Conservation (phyloP, 441 rosid species). For the Euphorbia schlechtendalii region DNA sequence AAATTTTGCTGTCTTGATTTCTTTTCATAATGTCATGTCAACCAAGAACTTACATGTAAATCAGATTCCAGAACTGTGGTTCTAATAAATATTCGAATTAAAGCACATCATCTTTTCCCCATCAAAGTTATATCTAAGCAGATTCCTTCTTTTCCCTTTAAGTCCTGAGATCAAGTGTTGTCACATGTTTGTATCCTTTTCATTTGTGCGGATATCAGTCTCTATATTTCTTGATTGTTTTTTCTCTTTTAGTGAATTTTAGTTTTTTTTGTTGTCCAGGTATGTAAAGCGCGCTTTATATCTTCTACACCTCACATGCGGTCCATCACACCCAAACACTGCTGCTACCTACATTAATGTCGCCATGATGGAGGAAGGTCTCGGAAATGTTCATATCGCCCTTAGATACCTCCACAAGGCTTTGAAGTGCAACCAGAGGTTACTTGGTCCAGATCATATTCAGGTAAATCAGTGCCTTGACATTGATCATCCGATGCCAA, state of each 20-base stretch:
- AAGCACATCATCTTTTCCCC: neutral
- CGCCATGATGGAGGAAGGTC: slow-evolving; percentile 83
- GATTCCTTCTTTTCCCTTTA: neutral
- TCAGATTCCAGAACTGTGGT: neutral
- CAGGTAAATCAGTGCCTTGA: slow-evolving; percentile 36
- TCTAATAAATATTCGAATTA: slow-evolving; percentile 6
- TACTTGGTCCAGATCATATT: slow-evolving; percentile 64
- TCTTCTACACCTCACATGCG: slow-evolving; percentile 65
- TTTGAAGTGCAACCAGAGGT: slow-evolving; percentile 60
- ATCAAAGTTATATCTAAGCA: neutral
- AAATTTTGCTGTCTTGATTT: neutral
- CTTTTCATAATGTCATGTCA: neutral
- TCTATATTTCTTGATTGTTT: slow-evolving; percentile 1
- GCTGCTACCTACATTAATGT: slow-evolving; percentile 72
- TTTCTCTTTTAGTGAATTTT: slow-evolving; percentile 9
- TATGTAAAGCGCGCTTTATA: slow-evolving; percentile 64
- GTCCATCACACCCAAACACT: slow-evolving; percentile 67
- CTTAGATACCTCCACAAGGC: slow-evolving; percentile 72
- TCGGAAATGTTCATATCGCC: slow-evolving; percentile 65
- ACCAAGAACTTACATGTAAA: neutral
- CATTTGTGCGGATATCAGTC: neutral
- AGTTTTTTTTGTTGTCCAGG: slow-evolving; percentile 32
- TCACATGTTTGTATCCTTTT: slow-evolving; percentile 1
- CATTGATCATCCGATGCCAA: slow-evolving; percentile 3
- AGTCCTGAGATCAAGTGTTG: neutral